A percentile compares a stretch with the other conserved stretches of the same genome.
These are phyloP conservation scores for Yamadazyma siamensis DNA, from an alignment of 1,139 yeast genomes.

Conservation along the genomic window DNA sequence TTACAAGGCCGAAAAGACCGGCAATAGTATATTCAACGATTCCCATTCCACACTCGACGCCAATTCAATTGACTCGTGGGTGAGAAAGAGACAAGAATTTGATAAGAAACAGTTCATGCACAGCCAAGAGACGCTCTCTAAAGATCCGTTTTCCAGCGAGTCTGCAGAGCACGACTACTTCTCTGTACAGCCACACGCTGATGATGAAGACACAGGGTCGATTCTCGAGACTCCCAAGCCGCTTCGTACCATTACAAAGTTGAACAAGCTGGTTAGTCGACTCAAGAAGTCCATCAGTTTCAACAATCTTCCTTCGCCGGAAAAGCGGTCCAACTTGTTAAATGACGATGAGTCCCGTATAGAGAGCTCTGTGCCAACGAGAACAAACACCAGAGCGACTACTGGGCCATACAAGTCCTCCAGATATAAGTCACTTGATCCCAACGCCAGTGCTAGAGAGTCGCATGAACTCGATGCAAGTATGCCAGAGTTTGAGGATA, in stretches of 20 bases:
- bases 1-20: constrained; percentile 13
- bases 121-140: constrained; percentile 13
- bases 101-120: constrained; percentile 27
- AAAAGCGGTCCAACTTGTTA: constrained; percentile 9
- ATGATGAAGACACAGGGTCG: constrained; percentile 8
- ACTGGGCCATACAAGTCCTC: too few species aligned
- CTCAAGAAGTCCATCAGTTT: constrained; percentile 21
- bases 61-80: constrained; percentile 49
- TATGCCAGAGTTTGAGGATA: constrained; percentile 4
- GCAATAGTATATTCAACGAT: constrained; percentile 31
- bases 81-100: constrained; percentile 47
- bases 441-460: neutral
- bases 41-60: constrained; percentile 37
- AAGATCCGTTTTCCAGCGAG: constrained; percentile 1
- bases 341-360: constrained; percentile 14
- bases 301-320: constrained; percentile 13
- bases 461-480: neutral
- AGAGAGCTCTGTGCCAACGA: constrained; percentile 5
- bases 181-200: constrained; percentile 8
- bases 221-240: constrained; percentile 14
- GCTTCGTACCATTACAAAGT: constrained; percentile 12
- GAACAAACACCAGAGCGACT: constrained; percentile 3
- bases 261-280: constrained; percentile 23
- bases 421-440: neutral
- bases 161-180: constrained; percentile 9